Evolutionary conservation across 257 asterid genomes (phyloP).

Genomic region (Datura wrightii): DNA sequence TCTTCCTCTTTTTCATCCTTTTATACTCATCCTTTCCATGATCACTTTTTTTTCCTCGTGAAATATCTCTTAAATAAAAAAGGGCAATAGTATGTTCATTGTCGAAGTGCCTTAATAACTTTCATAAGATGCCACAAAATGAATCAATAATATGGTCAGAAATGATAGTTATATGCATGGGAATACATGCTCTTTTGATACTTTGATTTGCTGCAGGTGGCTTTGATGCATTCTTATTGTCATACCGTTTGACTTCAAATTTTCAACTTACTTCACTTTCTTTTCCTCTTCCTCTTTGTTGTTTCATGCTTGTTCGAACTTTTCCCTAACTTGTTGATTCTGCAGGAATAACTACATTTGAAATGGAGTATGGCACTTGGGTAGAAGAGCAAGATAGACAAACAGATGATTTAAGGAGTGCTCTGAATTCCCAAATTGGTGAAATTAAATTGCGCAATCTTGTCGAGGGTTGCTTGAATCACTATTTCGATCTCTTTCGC

Average conservation of each 20-base stretch:
- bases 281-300: not conserved
- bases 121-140: not conserved
- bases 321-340: slow-evolving; percentile 26
- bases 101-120: not conserved
- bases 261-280: not conserved
- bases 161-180: not conserved
- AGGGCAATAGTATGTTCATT: not conserved
- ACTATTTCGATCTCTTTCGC: slow-evolving; percentile 72
- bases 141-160: not conserved
- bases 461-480: slow-evolving; percentile 66
- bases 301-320: slow-evolving; percentile 25
- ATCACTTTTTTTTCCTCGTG: not conserved
- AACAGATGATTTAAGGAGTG: slow-evolving; percentile 59
- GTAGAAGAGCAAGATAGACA: slow-evolving; percentile 75
- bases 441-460: slow-evolving; percentile 58
- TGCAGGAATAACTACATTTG: slow-evolving; percentile 72
- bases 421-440: slow-evolving; percentile 61
- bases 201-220: slow-evolving; percentile 1
- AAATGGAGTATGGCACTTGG: slow-evolving; percentile 80
- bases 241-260: not conserved
- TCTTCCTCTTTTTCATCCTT: not conserved
- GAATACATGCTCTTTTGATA: not conserved
- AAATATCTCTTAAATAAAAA: not conserved
- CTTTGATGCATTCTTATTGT: not conserved
- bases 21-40: not conserved